Evolutionary conservation across 179 eudicot species (phyloP).

Genomic region (Silene noctiflora): DNA sequence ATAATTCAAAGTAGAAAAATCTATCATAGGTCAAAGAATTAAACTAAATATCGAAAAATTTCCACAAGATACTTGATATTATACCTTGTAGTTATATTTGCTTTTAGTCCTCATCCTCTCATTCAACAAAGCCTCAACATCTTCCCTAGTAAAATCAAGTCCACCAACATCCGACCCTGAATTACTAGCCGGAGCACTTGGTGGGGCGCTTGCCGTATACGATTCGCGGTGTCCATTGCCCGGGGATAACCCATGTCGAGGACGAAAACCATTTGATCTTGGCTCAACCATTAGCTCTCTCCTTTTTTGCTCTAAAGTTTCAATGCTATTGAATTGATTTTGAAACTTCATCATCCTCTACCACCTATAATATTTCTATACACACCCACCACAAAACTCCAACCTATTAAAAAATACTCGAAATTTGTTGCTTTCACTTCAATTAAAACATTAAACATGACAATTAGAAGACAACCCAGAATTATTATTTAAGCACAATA

Average conservation of each 20-base stretch:
- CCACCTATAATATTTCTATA: constrained; percentile 32
- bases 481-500: constrained; percentile 21
- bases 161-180: constrained; percentile 62
- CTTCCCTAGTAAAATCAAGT: constrained; percentile 70
- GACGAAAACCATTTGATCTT: constrained; percentile 46
- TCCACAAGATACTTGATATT: background rate
- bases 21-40: background rate
- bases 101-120: constrained; percentile 80
- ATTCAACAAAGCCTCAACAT: constrained; percentile 70
- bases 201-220: constrained; percentile 44
- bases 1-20: background rate
- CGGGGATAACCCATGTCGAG: constrained; percentile 55
- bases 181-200: constrained; percentile 51
- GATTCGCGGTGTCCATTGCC: constrained; percentile 63
- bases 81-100: constrained; percentile 74
- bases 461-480: constrained; percentile 25
- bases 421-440: constrained; percentile 26
- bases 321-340: constrained; percentile 33
- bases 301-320: constrained; percentile 30
- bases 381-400: constrained; percentile 15
- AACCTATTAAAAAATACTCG: constrained; percentile 21
- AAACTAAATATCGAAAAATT: background rate
- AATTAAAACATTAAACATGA: constrained; percentile 1
- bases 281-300: constrained; percentile 50
- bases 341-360: constrained; percentile 33